Base-by-base conservation (phyloP, 202 grass and related monocot genomes). In the Schoenoplectus tabernaemontani region DNA sequence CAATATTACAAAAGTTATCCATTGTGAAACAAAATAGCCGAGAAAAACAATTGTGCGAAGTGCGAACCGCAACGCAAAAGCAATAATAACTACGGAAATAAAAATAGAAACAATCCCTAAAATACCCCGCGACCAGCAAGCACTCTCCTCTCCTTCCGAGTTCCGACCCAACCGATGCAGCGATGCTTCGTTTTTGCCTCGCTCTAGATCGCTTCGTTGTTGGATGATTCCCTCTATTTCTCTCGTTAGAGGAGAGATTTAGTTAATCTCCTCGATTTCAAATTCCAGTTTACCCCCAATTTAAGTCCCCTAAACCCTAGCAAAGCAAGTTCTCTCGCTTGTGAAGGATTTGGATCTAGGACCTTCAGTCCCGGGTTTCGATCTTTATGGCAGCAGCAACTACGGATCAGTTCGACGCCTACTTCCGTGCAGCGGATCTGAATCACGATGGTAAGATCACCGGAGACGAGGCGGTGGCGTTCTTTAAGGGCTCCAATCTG, bases 371-470 rank as follows among this genome's bases (percentile, higher is more conserved):
- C 24, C 41, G 39, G 59, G 61, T 64, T 65, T 65, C 22, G 58
- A 64, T 65, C 59, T 48, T 65, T 11, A 80, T 80, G 78, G 78
- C 78, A 20, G 63, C 41, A 58, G 60, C 81, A 46, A 88, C 86
- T 85, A 69, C 89, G 90, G 83, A 91, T 81, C 69, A 84, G 59
- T 99, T 99, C 85, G 92, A 99, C 63, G 88, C 96, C 42, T 91
- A 99, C 92, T 99, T 99, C 87, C 77, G 84, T 32, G 88, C 82
- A 62, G 92, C 96, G 77, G 96, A 96, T 96, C 81, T 96, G 88
- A 89, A 96, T 83, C 90, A 87, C 68, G 96, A 99, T 75, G 96
- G 92, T 56, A 88, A 89, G 90, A 96, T 99, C 90, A 96, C 90
- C 78, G 96, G 92, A 43, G 65, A 86, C 46, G 96, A 99, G 88